phyloP scores from a whole-genome alignment of 306 rosid species.

The Quercus variabilis region DNA sequence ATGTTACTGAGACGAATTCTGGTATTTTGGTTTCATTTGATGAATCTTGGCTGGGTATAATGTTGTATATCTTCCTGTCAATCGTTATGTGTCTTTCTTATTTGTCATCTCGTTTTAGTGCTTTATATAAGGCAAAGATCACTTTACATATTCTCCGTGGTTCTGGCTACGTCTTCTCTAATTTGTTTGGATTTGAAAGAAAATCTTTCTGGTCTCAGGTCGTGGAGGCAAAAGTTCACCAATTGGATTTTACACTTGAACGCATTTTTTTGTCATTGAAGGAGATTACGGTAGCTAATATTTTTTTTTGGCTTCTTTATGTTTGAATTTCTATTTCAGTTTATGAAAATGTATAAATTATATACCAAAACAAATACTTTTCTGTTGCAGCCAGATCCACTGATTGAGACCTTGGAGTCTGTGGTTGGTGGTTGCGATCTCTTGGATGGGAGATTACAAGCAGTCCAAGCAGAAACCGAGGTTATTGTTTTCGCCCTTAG shows the following conservation, averaged over 20 bases:
- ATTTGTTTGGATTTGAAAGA: conserved; percentile 9
- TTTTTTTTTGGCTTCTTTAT: background rate
- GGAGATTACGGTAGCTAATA: conserved; percentile 60
- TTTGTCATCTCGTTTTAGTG: background rate
- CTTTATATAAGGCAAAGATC: background rate
- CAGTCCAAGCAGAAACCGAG: conserved; percentile 63
- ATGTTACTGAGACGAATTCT: background rate
- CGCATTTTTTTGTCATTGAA: conserved; percentile 81
- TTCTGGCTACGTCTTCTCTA: background rate
- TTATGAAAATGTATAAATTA: background rate
- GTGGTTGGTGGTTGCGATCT: conserved; percentile 61
- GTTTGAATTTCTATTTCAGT: conserved; percentile 5
- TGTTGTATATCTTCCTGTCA: background rate
- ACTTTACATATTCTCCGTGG: background rate
- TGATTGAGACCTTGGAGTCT: conserved; percentile 69
- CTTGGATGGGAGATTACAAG: conserved; percentile 68
- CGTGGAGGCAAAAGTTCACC: conserved; percentile 89
- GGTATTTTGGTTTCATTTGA: conserved; percentile 1
- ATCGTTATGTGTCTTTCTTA: background rate
- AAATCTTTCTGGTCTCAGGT: conserved; percentile 47
- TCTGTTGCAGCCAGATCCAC: conserved; percentile 84
- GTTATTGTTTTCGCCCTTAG: conserved; percentile 27
- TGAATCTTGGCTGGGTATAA: background rate
- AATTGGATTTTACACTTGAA: conserved; percentile 63
- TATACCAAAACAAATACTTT: conserved; percentile 20